A percentile compares a stretch with the other conserved stretches of the same genome.
These are phyloP conservation scores for Oryza glaberrima DNA, from an alignment of 176 grass and related monocot genomes.

Conservation along the genomic window DNA sequence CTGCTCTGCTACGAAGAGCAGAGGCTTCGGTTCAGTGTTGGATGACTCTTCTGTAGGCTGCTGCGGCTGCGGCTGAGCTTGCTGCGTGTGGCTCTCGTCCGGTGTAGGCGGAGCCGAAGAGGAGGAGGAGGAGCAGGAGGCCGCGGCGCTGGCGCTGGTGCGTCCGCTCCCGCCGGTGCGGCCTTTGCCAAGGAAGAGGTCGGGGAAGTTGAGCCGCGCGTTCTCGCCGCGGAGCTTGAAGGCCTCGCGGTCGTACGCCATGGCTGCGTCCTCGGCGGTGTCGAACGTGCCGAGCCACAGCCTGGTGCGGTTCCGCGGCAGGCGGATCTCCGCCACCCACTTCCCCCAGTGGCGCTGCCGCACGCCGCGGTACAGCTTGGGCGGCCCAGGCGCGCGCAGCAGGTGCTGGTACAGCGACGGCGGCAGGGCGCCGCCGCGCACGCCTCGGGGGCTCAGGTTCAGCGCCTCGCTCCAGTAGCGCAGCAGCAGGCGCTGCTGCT, in stretches of 20 bases:
- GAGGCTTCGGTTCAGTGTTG: constrained; percentile 24
- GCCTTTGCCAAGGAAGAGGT: constrained; percentile 78
- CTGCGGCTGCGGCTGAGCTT: constrained; percentile 28
- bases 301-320: constrained; percentile 82
- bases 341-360: constrained; percentile 98
- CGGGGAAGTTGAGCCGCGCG: constrained; percentile 90
- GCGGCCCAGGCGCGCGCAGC: constrained; percentile 44
- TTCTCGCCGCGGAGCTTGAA: constrained; percentile 90
- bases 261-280: constrained; percentile 96
- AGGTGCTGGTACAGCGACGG: constrained; percentile 56
- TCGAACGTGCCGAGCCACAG: constrained; percentile 99
- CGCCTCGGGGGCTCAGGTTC: constrained; percentile 71
- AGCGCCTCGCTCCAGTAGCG: constrained; percentile 75
- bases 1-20: constrained; percentile 37
- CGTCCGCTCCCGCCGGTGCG: constrained; percentile 50
- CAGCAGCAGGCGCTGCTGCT: constrained; percentile 54
- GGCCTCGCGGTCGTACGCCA: constrained; percentile 94
- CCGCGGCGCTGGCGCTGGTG: constrained; percentile 46
- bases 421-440: constrained; percentile 46
- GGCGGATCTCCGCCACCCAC: constrained; percentile 98
- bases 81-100: constrained; percentile 30
- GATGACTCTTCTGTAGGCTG: not conserved
- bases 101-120: constrained; percentile 49
- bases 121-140: constrained; percentile 61
- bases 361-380: constrained; percentile 93